Conservation (phyloP, 352 stramenopile species). For the Chrysophaeum taylorii region DNA sequence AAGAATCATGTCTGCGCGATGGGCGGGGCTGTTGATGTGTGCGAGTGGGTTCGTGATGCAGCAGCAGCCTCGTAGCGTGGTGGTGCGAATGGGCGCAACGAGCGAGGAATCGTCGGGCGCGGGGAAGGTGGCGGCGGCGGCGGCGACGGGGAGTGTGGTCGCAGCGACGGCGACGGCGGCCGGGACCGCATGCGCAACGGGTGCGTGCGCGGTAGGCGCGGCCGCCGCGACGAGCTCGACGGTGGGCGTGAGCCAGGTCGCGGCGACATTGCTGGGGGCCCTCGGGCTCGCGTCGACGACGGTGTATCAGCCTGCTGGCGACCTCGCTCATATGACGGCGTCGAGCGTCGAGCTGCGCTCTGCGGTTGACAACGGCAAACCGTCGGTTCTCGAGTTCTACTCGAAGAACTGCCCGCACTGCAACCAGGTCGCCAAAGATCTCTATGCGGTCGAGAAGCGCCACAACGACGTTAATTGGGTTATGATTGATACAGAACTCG, state of each 20-base stretch:
- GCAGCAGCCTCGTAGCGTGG: too few relatives aligned
- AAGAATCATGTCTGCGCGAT: too few relatives aligned
- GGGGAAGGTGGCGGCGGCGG: neutral
- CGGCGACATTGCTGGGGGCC: neutral
- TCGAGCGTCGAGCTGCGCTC: neutral
- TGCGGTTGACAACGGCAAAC: neutral
- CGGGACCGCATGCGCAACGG: neutral
- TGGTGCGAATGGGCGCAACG: too few relatives aligned
- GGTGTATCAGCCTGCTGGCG: neutral
- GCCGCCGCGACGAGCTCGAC: neutral
- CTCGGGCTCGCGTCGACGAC: neutral
- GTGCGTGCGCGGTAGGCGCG: neutral
- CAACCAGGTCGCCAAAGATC: neutral
- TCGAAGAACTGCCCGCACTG: neutral
- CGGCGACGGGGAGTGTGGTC: neutral
- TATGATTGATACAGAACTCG: slow-evolving; percentile 9
- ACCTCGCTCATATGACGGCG: neutral
- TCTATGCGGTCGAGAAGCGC: neutral
- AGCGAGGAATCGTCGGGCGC: slow-evolving; percentile 2
- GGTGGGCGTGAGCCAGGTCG: neutral
- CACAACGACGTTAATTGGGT: slow-evolving; percentile 3
- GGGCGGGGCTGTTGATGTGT: too few relatives aligned
- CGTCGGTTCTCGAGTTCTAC: slow-evolving; percentile 10
- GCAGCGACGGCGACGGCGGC: neutral
- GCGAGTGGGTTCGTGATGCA: too few relatives aligned